Conservation (phyloP, 768 basidiomycete species). For the Phanerochaete sordida region DNA sequence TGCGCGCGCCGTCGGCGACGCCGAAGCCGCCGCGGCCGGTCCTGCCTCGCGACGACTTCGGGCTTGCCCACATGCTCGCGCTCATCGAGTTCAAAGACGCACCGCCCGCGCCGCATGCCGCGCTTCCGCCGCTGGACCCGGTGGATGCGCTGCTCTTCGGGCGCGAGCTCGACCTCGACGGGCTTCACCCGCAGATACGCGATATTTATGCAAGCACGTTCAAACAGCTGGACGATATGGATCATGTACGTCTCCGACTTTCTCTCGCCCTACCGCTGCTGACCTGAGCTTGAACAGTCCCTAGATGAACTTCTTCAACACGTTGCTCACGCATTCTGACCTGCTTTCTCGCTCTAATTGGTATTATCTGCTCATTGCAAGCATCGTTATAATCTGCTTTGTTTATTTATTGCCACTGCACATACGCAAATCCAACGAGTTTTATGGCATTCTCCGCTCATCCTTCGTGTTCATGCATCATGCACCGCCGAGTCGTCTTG, state of each 20-base stretch:
- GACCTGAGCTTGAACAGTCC: slow-evolving; percentile 13
- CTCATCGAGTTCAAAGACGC: slow-evolving; percentile 68
- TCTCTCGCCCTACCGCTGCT: neutral
- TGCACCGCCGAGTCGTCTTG: too few relatives aligned
- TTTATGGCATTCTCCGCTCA: too few relatives aligned
- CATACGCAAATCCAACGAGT: too few relatives aligned
- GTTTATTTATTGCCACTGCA: too few relatives aligned
- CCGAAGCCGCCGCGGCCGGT: slow-evolving; percentile 41
- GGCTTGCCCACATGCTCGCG: slow-evolving; percentile 81
- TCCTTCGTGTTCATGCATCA: too few relatives aligned
- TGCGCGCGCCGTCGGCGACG: neutral
- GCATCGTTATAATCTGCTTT: neutral
- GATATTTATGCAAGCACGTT: slow-evolving; percentile 71
- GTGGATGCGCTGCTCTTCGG: slow-evolving; percentile 77
- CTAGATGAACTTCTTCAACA: slow-evolving; percentile 27
- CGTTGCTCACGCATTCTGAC: slow-evolving; percentile 18
- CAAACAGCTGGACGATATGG: slow-evolving; percentile 75
- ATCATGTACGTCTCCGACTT: slow-evolving; percentile 48
- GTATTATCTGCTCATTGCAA: neutral
- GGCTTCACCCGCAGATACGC: slow-evolving; percentile 66
- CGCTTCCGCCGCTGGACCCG: slow-evolving; percentile 45
- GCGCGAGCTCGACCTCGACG: slow-evolving; percentile 50
- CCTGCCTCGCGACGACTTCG: slow-evolving; percentile 80
- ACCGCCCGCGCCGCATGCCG: slow-evolving; percentile 30
- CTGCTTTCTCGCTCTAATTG: slow-evolving; percentile 11